Percentiles rank a stretch among this genome's conserved stretches.
These are phyloP conservation scores for Raphanus hybrid DNA, from an alignment of 441 rosid species.

Conservation along the genomic window DNA sequence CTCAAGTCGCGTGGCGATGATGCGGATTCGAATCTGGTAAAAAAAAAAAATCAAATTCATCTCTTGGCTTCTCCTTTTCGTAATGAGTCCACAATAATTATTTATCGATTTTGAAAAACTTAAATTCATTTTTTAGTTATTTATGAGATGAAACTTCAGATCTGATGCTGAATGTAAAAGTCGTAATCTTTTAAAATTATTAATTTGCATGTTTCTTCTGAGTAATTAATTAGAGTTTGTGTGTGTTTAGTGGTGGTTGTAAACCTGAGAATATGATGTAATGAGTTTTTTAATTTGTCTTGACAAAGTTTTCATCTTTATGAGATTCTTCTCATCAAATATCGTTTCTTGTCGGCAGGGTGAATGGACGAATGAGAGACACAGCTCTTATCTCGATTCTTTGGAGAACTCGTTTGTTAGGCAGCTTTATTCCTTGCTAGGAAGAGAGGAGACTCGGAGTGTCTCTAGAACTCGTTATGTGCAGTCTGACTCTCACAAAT, in stretches of 20 bases:
- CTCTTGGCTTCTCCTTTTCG: too few species aligned
- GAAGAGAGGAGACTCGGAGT: conserved; percentile 35
- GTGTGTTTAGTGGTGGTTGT: neutral
- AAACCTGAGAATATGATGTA: conserved; percentile 7
- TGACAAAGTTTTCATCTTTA: neutral
- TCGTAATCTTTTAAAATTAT: too few species aligned
- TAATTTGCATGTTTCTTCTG: neutral
- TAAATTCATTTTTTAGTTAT: too few species aligned
- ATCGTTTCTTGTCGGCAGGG: too few species aligned
- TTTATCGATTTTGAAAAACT: conserved; percentile 19
- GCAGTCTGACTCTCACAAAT: conserved; percentile 37
- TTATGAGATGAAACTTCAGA: too few species aligned
- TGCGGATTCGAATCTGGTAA: conserved; percentile 46
- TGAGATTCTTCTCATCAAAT: conserved; percentile 7
- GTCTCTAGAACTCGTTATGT: conserved; percentile 36
- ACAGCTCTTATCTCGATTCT: conserved; percentile 57
- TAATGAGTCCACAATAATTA: too few species aligned
- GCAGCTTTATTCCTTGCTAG: conserved; percentile 57
- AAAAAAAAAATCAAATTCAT: neutral
- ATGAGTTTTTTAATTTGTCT: neutral
- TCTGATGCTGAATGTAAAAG: too few species aligned
- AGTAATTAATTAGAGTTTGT: neutral
- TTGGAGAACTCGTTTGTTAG: conserved; percentile 75
- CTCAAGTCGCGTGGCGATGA: conserved; percentile 12
- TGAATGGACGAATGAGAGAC: conserved; percentile 85